Conservation (phyloP, 2,329 filamentous ascomycete species). For the Phoma sp. region DNA sequence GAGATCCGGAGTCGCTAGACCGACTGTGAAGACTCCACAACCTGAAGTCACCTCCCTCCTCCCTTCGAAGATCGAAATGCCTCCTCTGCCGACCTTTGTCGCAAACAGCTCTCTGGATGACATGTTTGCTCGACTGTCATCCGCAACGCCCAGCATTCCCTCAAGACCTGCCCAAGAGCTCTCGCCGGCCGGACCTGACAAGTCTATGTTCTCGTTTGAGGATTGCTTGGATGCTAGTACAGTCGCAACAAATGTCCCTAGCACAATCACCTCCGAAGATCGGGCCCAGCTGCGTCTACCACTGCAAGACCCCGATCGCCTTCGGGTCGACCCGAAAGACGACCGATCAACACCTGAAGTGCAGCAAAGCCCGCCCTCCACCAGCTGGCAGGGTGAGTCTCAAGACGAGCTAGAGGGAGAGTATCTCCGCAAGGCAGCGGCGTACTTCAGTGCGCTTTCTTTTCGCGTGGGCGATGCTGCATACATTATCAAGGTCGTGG, state of each 20-base stretch:
- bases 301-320: background rate
- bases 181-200: conserved; percentile 1
- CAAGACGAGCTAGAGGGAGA: conserved; percentile 18
- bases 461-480: background rate
- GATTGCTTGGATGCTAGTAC: background rate
- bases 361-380: background rate
- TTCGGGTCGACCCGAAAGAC: background rate
- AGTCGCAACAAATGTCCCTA: background rate
- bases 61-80: conserved; percentile 9
- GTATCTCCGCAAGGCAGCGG: conserved; percentile 28
- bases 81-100: background rate
- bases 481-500: conserved; percentile 24
- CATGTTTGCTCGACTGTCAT: conserved; percentile 30
- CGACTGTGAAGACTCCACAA: background rate
- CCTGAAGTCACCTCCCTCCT: background rate
- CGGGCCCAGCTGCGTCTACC: background rate
- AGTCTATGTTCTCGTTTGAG: conserved; percentile 14
- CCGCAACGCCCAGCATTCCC: background rate
- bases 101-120: conserved; percentile 22
- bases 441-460: conserved; percentile 26
- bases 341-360: background rate
- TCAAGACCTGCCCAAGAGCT: background rate
- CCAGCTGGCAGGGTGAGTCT: background rate
- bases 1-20: background rate
- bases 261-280: too few species aligned